Evolutionary conservation across 2,329 filamentous ascomycete genomes (phyloP), one percentile per base, ranked within the genome.

Genomic region (Venturiaceae sp.): DNA sequence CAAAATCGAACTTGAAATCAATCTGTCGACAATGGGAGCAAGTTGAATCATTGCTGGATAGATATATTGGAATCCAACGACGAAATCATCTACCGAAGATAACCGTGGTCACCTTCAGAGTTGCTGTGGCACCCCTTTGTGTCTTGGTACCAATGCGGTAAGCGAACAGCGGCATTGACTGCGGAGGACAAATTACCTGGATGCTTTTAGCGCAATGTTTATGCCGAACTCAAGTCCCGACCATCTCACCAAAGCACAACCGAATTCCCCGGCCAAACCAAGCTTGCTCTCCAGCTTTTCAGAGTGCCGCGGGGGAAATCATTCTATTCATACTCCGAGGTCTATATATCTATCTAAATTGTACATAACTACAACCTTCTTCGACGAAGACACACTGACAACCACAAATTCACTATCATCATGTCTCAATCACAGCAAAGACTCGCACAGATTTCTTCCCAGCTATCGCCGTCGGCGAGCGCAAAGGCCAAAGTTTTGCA

Each of bases 351-450:
- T 5, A 3, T 13, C 39, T 21, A 30, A 30, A 23, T 5, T 30
- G 19, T 50, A 50, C 44, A 30, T 50, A 30, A 50, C 26, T 50
- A 28, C 44, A 13, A 8, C 26, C 5, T 13, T 30, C 13, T 8
- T 2, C 26, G 19, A n/a, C 26, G 19, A n/a, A 16, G 13, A 5
- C 26, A n/a, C 26, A 28, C 5, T 26, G 19, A 1, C 26, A 14
- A 30, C 11, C 21, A 2, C 26, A 6, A 14, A 30, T n/a, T n/a
- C 5, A 30, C 9, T 23, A 50, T 3, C 21, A 30, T n/a, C 23
- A 56, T 56, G 54, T 44, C 54, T 39, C 55, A 57, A 23, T 13
- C 57, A 53, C 33, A 50, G 34, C 57, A 58, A 54, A 56, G 57
- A 32, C 57, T 58, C 6, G 30, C 39, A n/a, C 57, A 58, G 32